Evolutionary conservation across 2,329 filamentous ascomycete species (phyloP), one percentile per base, ranked within the genome.

Genomic region (Paracoccidioides lutzii): DNA sequence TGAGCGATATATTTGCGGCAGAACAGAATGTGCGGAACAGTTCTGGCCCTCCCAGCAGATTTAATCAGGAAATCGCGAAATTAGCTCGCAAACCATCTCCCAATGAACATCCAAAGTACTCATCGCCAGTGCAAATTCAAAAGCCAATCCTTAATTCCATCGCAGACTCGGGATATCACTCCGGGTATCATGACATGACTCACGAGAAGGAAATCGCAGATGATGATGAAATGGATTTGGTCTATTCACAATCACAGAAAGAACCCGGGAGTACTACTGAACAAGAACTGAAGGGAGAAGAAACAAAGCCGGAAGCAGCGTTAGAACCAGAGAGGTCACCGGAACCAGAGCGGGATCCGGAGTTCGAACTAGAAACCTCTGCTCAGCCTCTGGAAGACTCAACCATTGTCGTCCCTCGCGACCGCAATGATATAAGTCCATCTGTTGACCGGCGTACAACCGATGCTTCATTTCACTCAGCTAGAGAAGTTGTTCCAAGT

Each of bases 1-100:
- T 77, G 63, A 75, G 72, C 53, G 74, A 77, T 55, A 70, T 76
- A 8, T 76, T 76, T 57, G 71, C 74, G 5, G 66, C 73, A 7
- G 64, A 73, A 52, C 72, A 73, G 45, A 65, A 67, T 57, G 57
- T 60, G 10, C 67, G 69, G 53, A 63, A 63, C 22, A 71, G 65
- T 52, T 62, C 66, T 22, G 69, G 64, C 48, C 65, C 68, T 14
- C 67, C 65, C 33, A 71, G 66, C 32, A 66, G 67, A 33, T 61
- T 66, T 48, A 65, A 70, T 46, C 69, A 68, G 22, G 63, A 69
- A 38, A 68, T 69, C 53, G 65, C 69, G 1, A 72, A 69, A 35
- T 62, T 65, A 14, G 56, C 56, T 9, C 57, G 45, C 63, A 49
- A 57, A 14, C 57, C 59, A 12, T 54, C 54, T 14, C 43, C 57